Conservation (phyloP, 768 basidiomycete genomes). For the Lentinula sp. region DNA sequence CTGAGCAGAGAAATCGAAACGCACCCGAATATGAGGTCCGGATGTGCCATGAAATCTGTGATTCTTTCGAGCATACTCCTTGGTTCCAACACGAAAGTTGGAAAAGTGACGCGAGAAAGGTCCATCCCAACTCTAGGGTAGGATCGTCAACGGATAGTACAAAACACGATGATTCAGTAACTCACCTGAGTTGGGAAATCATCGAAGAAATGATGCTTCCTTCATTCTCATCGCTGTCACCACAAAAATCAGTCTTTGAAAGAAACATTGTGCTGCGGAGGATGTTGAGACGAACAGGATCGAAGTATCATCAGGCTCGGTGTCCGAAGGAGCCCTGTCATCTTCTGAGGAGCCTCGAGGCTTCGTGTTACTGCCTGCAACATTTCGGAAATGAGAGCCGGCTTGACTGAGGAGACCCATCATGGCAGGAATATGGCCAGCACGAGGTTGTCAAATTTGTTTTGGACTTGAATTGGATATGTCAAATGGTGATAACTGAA, state of each 20-base stretch:
- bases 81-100: slow-evolving; percentile 94
- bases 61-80: slow-evolving; percentile 97
- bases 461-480: not conserved
- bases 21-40: slow-evolving; percentile 93
- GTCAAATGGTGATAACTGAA: not conserved
- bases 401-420: slow-evolving; percentile 77
- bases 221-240: slow-evolving; percentile 82
- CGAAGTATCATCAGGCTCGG: slow-evolving; percentile 84
- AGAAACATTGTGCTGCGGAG: slow-evolving; percentile 14
- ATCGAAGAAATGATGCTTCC: slow-evolving; percentile 84
- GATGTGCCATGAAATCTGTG: slow-evolving; percentile 99
- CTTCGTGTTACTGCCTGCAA: slow-evolving; percentile 21
- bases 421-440: slow-evolving; percentile 46
- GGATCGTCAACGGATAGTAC: not conserved
- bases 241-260: slow-evolving; percentile 21
- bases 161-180: slow-evolving; percentile 8
- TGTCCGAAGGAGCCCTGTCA: slow-evolving; percentile 73
- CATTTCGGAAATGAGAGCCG: slow-evolving; percentile 47
- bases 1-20: slow-evolving; percentile 19
- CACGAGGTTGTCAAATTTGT: not conserved
- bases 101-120: slow-evolving; percentile 88
- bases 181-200: slow-evolving; percentile 84
- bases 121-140: slow-evolving; percentile 87
- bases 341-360: slow-evolving; percentile 64
- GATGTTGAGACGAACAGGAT: slow-evolving; percentile 60